Conservation (phyloP, 169 alveolate genomes). For the Cryptosporidium parvum region DNA sequence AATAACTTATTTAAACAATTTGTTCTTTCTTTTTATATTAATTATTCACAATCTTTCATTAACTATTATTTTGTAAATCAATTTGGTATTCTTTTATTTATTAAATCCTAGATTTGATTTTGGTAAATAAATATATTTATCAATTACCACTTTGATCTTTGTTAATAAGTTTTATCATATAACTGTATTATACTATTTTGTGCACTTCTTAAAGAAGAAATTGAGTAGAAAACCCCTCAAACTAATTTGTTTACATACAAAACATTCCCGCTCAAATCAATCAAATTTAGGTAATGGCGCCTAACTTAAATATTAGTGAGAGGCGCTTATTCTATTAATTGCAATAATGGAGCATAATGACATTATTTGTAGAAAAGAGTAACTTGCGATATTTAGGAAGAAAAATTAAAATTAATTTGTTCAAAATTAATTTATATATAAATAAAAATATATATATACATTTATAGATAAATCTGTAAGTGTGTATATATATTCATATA, state of each 20-base stretch:
- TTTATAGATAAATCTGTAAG: no score
- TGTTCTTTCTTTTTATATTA: no score
- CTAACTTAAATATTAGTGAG: background rate
- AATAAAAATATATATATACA: background rate
- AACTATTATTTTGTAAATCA: no score
- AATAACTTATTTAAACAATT: no score
- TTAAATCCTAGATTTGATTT: background rate
- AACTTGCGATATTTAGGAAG: background rate
- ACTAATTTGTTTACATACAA: background rate
- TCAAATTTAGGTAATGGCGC: background rate
- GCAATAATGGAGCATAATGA: slow-evolving; percentile 21
- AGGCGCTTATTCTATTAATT: slow-evolving; percentile 1
- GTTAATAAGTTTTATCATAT: background rate
- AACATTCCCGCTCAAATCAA: background rate
- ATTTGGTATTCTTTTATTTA: no score
- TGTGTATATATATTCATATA: background rate
- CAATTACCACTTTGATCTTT: no score
- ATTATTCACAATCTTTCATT: background rate
- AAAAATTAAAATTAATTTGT: no score
- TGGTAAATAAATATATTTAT: no score
- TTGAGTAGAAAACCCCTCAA: background rate
- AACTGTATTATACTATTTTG: background rate
- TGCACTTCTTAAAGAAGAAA: background rate
- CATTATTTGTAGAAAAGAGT: slow-evolving; percentile 2
- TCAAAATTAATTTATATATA: background rate